Percentiles rank a stretch among this genome's conserved stretches.
Evolutionary conservation across 2,329 filamentous ascomycete species (phyloP).

Genomic region (Fusarium sp.): DNA sequence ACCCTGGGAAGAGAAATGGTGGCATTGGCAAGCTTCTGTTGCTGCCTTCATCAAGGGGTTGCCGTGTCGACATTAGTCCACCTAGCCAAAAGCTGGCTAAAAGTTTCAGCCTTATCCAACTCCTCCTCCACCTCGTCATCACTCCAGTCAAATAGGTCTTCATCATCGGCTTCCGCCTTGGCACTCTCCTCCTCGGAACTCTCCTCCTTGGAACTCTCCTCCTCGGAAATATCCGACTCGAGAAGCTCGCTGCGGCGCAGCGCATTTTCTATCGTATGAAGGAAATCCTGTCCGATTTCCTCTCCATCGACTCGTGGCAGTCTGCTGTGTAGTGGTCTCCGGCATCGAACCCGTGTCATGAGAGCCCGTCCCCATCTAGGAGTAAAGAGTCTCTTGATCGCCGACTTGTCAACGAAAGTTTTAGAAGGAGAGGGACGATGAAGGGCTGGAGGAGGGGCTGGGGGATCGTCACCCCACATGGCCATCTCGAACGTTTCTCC

Average conservation of each 20-base stretch:
- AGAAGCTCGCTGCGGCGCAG: background rate
- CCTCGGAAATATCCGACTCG: too few species aligned
- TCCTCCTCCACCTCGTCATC: background rate
- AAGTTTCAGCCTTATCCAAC: background rate
- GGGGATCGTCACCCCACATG: background rate
- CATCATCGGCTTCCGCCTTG: background rate
- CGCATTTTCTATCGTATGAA: too few species aligned
- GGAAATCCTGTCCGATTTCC: too few species aligned
- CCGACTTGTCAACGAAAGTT: background rate
- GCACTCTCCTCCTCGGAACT: background rate
- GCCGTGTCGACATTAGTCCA: background rate
- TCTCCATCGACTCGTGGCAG: too few species aligned
- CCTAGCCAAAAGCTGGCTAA: background rate
- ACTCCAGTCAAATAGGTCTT: background rate
- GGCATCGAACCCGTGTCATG: too few species aligned
- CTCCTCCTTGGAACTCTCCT: too few species aligned
- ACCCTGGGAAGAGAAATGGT: background rate
- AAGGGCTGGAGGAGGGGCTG: background rate
- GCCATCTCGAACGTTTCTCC: background rate
- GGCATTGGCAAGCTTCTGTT: background rate
- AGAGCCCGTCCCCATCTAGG: background rate
- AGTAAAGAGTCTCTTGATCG: background rate
- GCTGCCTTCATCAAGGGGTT: background rate
- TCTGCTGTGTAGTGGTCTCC: too few species aligned
- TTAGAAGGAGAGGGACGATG: background rate